Base-by-base conservation (phyloP, 257 asterid genomes). In the Ilex asprella region DNA sequence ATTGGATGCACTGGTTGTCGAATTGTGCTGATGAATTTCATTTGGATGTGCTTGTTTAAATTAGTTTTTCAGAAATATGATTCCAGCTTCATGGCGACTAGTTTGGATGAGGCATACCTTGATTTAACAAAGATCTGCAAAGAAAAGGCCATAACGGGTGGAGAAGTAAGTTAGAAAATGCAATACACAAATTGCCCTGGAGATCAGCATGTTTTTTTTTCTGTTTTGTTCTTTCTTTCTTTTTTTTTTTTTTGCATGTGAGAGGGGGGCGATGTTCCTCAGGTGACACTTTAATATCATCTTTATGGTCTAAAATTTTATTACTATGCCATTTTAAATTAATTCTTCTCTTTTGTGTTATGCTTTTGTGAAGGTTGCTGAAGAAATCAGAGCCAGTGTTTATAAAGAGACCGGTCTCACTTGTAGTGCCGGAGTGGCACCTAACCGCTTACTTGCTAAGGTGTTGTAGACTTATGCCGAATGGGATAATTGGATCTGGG, bases 41-140 rank as follows among this genome's bases (percentile, higher is more conserved):
- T 52, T 30, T 59, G 69, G 52, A 49, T 70, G 46, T 31, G 44
- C 30, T 64, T 64, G 16, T 65, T 77, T 70, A 63, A 68, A 67
- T 70, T 73, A 89, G 96, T 89, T 79, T 93, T 80, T 82, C 83
- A 78, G 82, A 79, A 76, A 41, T 89, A 86, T 16, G 97, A 92
- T 79, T 82, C 95, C 53, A 80, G 79, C 78, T 93, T 89, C 68
- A 56, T 93, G 69, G 94, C 92, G 2, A 77, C 88, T 65, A 93
- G 97, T 71, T 81, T 93, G 85, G 99, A 93, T 70, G 99, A 93
- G 86, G 99, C 99, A n/a, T 93, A 93, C 83, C 81, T 93, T 39
- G 97, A 93, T 69, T 85, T 89, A 73, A 89, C 99, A 63, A 73
- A 74, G 67, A 71, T 78, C 70, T 93, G 99, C 82, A 70, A 57